Evolutionary conservation across 2,329 filamentous ascomycete genomes (phyloP).

Genomic region (Orbilia oligospora): DNA sequence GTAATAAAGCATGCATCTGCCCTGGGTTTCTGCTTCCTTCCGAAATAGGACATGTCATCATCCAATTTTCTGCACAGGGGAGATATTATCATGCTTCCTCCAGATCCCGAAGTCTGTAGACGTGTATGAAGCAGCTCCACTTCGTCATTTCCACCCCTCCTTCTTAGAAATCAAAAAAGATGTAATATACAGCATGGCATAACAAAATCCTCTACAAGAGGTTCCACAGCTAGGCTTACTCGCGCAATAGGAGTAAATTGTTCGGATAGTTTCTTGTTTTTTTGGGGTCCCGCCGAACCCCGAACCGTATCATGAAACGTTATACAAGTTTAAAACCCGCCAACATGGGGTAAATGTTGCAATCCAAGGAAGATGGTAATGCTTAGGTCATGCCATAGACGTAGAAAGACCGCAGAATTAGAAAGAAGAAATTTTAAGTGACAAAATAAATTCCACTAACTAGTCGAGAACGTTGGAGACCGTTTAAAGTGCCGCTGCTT

Average conservation of each 20-base stretch:
- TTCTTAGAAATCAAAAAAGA: constrained; percentile 55
- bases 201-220: neutral
- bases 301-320: constrained; percentile 50
- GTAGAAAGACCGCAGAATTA: neutral
- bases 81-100: constrained; percentile 3
- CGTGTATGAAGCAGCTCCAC: constrained; percentile 41
- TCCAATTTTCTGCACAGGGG: constrained; percentile 28
- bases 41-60: constrained; percentile 44
- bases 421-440: neutral
- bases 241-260: neutral
- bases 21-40: constrained; percentile 28
- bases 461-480: constrained; percentile 25
- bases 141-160: constrained; percentile 23
- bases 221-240: constrained; percentile 27
- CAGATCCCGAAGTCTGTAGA: constrained; percentile 33
- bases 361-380: constrained; percentile 21
- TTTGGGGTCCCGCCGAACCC: constrained; percentile 46
- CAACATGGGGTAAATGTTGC: constrained; percentile 13
- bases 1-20: constrained; percentile 28
- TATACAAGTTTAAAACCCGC: constrained; percentile 24
- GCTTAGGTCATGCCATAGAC: constrained; percentile 31
- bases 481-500: constrained; percentile 20
- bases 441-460: neutral
- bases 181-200: neutral
- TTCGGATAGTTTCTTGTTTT: constrained; percentile 8